Evolutionary conservation across 345 rosid species (phyloP).

Genomic region (Aquilaria malaccensis): DNA sequence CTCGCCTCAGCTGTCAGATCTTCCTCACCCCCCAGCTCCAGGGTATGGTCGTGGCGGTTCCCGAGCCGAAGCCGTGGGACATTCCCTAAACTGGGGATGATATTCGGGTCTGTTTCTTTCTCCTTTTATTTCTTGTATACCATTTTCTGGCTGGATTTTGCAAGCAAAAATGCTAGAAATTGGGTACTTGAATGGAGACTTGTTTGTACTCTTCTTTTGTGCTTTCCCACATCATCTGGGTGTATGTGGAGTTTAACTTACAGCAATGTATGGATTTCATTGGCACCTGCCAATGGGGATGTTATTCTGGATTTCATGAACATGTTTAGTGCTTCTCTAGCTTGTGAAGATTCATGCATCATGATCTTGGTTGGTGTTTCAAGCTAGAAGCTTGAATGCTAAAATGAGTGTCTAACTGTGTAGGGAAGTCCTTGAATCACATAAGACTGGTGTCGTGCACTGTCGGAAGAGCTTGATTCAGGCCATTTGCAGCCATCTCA

Average conservation of each 20-base stretch:
- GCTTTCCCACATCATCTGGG: conserved; percentile 4
- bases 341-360: neutral
- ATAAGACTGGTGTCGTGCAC: no score
- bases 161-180: conserved; percentile 7
- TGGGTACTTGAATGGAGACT: conserved; percentile 2
- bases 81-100: conserved; percentile 43
- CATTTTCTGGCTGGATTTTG: neutral
- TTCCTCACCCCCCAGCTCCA: conserved; percentile 65
- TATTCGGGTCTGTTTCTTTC: conserved; percentile 3
- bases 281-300: neutral
- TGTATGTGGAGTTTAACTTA: conserved; percentile 9
- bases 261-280: conserved; percentile 4
- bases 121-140: neutral
- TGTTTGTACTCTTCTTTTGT: neutral
- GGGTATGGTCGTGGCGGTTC: conserved; percentile 99
- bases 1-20: conserved; percentile 91
- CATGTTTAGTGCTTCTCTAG: neutral
- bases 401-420: neutral
- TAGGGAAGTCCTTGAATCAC: neutral
- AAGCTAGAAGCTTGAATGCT: no score
- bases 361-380: no score
- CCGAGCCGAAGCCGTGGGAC: conserved; percentile 98
- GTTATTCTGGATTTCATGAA: neutral
- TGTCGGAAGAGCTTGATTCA: no score
- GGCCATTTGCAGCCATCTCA: no score